phyloP scores from a whole-genome alignment of 805 yeast genomes.

The Yarrowia phangngaensis region DNA sequence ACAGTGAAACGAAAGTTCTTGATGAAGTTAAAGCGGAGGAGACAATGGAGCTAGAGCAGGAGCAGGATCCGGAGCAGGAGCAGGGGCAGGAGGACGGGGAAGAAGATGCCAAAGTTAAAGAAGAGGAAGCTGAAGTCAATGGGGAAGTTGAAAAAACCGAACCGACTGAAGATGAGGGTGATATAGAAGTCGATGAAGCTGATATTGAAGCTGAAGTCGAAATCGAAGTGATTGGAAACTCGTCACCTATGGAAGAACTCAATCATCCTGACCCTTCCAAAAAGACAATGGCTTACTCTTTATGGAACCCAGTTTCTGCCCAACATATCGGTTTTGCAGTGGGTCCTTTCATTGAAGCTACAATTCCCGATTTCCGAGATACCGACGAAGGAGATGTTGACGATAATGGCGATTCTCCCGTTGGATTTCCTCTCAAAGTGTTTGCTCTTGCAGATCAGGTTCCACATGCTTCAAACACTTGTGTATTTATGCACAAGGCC shows the following conservation, averaged over 20 bases:
- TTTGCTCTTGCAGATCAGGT: slow-evolving; percentile 61
- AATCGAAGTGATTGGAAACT: slow-evolving; percentile 6
- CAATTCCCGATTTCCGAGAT: slow-evolving; percentile 47
- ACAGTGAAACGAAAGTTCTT: slow-evolving; percentile 29
- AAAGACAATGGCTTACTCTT: slow-evolving; percentile 66
- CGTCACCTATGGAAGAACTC: slow-evolving; percentile 68
- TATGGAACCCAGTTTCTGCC: slow-evolving; percentile 82
- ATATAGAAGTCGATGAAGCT: slow-evolving; percentile 37
- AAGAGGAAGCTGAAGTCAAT: slow-evolving; percentile 22
- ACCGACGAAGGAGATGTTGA: slow-evolving; percentile 38
- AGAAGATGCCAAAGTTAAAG: background rate
- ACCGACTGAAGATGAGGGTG: slow-evolving; percentile 28
- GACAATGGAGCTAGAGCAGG: background rate
- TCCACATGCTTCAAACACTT: slow-evolving; percentile 61
- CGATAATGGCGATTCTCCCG: slow-evolving; percentile 38
- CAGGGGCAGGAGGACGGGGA: background rate
- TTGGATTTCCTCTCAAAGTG: slow-evolving; percentile 51
- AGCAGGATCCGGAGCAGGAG: background rate
- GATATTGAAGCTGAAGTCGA: slow-evolving; percentile 31
- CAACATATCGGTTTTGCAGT: slow-evolving; percentile 95
- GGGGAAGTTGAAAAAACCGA: slow-evolving; percentile 27
- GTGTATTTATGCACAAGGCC: slow-evolving; percentile 71
- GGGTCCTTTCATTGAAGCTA: slow-evolving; percentile 74
- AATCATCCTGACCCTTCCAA: slow-evolving; percentile 62
- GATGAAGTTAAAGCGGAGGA: slow-evolving; percentile 27